Evolutionary conservation across 257 asterid genomes (phyloP).

Genomic region (Petunia secreta): DNA sequence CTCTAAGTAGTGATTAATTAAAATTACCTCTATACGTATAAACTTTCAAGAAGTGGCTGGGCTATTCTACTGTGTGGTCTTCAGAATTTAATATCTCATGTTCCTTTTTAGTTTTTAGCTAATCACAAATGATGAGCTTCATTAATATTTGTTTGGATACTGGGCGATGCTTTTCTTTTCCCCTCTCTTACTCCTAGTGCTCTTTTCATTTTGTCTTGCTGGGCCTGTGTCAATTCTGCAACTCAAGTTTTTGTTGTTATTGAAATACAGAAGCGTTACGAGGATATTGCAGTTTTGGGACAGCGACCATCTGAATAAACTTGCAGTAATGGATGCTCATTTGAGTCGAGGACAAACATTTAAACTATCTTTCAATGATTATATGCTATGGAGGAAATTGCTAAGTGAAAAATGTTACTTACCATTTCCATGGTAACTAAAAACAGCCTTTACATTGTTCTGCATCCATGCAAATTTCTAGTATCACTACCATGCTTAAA

Average conservation of each 20-base stretch:
- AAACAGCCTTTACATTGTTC: not conserved
- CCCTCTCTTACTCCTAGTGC: not conserved
- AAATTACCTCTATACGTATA: not conserved
- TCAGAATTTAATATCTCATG: not conserved
- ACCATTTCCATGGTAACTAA: not conserved
- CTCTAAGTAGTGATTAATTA: not conserved
- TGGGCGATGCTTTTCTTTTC: not conserved
- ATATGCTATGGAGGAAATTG: not conserved
- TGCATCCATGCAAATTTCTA: not conserved
- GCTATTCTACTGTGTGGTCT: not conserved
- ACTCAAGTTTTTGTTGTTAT: conserved; percentile 2
- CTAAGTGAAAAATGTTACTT: not conserved
- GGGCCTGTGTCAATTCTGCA: not conserved
- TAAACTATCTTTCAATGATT: conserved; percentile 8
- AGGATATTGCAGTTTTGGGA: conserved; percentile 50
- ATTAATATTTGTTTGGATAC: conserved; percentile 9
- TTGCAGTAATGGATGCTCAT: conserved; percentile 12
- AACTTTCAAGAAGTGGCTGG: not conserved
- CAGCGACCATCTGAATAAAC: conserved; percentile 42
- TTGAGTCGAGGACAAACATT: conserved; percentile 14
- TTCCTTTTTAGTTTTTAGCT: not conserved
- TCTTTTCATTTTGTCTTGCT: not conserved
- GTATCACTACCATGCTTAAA: not conserved
- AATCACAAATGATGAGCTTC: not conserved
- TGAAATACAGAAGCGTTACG: conserved; percentile 46